These are phyloP conservation scores for Apiospora kogelbergensis DNA, from an alignment of 2,329 filamentous ascomycete genomes.

Conservation along the genomic window DNA sequence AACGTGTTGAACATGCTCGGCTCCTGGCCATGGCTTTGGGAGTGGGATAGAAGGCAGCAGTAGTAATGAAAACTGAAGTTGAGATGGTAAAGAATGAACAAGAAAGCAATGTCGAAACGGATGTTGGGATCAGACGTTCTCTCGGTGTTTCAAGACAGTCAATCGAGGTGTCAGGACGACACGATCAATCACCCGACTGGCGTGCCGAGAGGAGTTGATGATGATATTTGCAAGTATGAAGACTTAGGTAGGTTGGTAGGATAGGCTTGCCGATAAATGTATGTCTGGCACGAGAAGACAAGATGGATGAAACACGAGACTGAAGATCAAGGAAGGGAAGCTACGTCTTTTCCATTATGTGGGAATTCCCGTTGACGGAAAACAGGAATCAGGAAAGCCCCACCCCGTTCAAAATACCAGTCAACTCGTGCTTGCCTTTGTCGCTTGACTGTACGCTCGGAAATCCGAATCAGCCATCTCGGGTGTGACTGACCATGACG, in stretches of 20 bases:
- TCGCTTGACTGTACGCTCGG: too few relatives aligned
- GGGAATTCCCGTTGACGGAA: too few relatives aligned
- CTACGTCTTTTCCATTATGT: too few relatives aligned
- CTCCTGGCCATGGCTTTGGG: background rate
- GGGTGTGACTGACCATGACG: background rate
- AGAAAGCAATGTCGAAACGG: background rate
- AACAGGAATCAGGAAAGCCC: too few relatives aligned
- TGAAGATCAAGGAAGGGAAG: background rate
- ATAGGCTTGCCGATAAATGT: background rate
- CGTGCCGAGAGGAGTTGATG: too few relatives aligned
- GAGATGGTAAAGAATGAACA: background rate
- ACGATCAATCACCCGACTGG: background rate
- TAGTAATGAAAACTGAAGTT: background rate
- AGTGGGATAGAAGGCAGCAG: background rate
- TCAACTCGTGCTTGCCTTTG: too few relatives aligned
- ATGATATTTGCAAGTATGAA: too few relatives aligned
- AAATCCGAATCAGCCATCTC: background rate
- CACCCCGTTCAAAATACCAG: too few relatives aligned
- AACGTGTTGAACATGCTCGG: background rate
- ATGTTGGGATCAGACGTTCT: background rate
- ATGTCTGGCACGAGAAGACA: background rate
- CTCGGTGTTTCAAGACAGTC: background rate
- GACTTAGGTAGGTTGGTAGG: background rate
- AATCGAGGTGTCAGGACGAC: background rate
- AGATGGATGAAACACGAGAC: background rate